phyloP scores from a whole-genome alignment of 805 yeast species.

The Yarrowia yakushimensis region DNA sequence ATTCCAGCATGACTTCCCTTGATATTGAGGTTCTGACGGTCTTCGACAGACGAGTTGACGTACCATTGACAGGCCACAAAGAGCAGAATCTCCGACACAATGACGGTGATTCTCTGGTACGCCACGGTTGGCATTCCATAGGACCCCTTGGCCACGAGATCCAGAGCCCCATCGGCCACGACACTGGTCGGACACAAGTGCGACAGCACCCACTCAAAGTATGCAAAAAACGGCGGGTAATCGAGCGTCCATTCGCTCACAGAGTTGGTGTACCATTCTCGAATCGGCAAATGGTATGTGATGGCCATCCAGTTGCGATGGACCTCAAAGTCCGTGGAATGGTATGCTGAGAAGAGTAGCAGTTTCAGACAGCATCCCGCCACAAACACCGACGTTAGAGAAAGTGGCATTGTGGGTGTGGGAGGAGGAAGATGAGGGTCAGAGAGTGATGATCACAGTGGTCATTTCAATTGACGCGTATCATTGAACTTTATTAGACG shows the following conservation, averaged over 20 bases:
- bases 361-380: conserved; percentile 58
- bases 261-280: conserved; percentile 80
- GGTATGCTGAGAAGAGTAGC: conserved; percentile 72
- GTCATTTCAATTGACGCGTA: not conserved
- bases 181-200: conserved; percentile 65
- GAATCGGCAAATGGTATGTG: conserved; percentile 68
- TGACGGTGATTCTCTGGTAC: conserved; percentile 80
- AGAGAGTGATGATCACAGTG: too few species aligned
- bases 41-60: conserved; percentile 43
- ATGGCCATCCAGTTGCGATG: conserved; percentile 97
- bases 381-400: conserved; percentile 64
- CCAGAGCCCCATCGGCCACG: conserved; percentile 71
- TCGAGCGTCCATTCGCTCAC: conserved; percentile 89
- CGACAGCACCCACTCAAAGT: conserved; percentile 80
- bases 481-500: too few species aligned
- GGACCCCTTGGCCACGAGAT: conserved; percentile 57
- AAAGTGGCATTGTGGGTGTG: conserved; percentile 40
- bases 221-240: conserved; percentile 97
- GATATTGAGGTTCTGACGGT: conserved; percentile 30
- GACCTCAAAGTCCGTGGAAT: conserved; percentile 95
- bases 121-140: conserved; percentile 77
- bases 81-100: conserved; percentile 67
- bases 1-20: conserved; percentile 4
- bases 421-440: too few species aligned
- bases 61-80: conserved; percentile 70